Evolutionary conservation across 1,284 basidiomycete species (phyloP), one percentile per base, ranked within the genome.

Genomic region (Ganoderma resinaceum): DNA sequence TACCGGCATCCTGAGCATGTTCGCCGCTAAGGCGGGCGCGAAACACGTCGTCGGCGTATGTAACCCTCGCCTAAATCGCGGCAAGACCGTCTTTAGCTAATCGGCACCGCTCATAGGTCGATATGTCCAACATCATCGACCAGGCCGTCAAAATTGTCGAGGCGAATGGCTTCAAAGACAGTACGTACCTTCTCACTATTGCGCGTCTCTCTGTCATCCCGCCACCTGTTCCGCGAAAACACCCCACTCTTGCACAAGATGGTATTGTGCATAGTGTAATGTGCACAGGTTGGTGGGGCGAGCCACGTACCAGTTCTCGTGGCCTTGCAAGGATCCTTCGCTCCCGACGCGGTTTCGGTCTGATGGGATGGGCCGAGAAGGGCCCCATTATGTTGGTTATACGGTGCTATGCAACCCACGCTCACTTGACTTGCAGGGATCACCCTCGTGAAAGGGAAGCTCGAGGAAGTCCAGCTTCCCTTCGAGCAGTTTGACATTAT

Each of bases 81-180:
- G 2, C 16, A 26, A 26, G 43, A 49, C 1, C 49, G 8, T 9
- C 23, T 42, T 9, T 12, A 8, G 16, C 53, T 20, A 29, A 43
- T 46, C 29, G 29, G 20, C 42, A 23, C n/a, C 57, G 31, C 26
- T 26, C 11, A n/a, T 65, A 95, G 94, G 97, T 99, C 80, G 98
- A 99, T 84, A 99, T 99, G 98, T 98, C 96, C 73, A 99, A 99
- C 84, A 99, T 99, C 83, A 95, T 99, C 79, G 97, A 99, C 84
- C 97, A 99, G 85, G 98, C 98, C 7, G 90, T 93, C 84, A 97
- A 96, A 84, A 99, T 99, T 75, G 91, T 99, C 73, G 92, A 96
- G 76, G 94, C 95, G 20, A 99, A 99, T 77, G 97, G 97, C 62
- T 98, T 99, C 86, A 90, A 91, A 82, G 92, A 98, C 80, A 94